These are phyloP conservation scores for Lipomyces chichibuensis DNA, from an alignment of 805 yeast genomes.

Conservation along the genomic window DNA sequence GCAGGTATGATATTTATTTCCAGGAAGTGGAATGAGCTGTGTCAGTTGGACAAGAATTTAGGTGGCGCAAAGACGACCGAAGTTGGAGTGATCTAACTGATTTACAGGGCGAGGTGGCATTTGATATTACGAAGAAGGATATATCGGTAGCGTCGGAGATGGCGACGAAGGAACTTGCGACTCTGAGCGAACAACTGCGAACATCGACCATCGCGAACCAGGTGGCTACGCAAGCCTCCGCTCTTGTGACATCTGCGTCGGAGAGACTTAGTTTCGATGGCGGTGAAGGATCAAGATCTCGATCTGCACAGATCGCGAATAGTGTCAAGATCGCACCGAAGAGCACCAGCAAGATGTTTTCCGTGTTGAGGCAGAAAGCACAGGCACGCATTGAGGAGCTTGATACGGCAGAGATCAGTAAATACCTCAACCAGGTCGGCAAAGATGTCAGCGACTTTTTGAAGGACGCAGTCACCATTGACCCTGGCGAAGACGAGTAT, in stretches of 20 bases:
- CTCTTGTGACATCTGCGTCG: constrained; percentile 10
- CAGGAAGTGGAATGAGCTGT: background rate
- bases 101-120: constrained; percentile 36
- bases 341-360: constrained; percentile 40
- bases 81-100: background rate
- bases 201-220: constrained; percentile 30
- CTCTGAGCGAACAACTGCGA: constrained; percentile 26
- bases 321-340: constrained; percentile 25
- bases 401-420: constrained; percentile 75
- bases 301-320: constrained; percentile 12
- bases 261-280: constrained; percentile 22
- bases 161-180: constrained; percentile 29
- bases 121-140: constrained; percentile 40
- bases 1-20: constrained; percentile 33
- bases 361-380: constrained; percentile 49
- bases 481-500: constrained; percentile 30
- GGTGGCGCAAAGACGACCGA: background rate
- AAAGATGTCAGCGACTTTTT: constrained; percentile 51
- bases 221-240: constrained; percentile 16
- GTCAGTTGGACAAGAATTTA: background rate
- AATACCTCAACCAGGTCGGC: constrained; percentile 62
- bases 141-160: constrained; percentile 37
- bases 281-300: constrained; percentile 7
- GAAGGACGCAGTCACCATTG: constrained; percentile 46
- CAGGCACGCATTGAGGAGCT: constrained; percentile 69